Percentiles rank a stretch among this genome's conserved stretches.
These are phyloP conservation scores for Pogostemon cablin DNA, from an alignment of 257 asterid species.

Conservation along the genomic window DNA sequence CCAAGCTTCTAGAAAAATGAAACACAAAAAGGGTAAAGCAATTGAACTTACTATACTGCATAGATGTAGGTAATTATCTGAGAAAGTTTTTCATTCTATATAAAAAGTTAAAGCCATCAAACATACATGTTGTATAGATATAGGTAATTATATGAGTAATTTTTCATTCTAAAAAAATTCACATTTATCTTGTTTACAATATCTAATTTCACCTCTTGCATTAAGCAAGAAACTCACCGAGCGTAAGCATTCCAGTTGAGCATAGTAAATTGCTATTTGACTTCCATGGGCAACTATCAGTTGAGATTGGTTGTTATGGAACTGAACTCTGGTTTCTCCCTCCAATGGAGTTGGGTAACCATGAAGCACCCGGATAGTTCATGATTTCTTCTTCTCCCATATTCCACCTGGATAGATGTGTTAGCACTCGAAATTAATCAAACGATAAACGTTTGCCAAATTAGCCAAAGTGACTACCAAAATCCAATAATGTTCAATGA, in stretches of 20 bases:
- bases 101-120: no score
- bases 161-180: background rate
- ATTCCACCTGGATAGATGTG: constrained; percentile 44
- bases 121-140: background rate
- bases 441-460: no score
- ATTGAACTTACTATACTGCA: background rate
- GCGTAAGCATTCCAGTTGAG: constrained; percentile 82
- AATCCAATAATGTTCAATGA: no score
- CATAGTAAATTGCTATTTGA: constrained; percentile 75
- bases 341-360: constrained; percentile 61
- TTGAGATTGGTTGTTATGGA: constrained; percentile 85
- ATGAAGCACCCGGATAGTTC: constrained; percentile 73
- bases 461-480: no score
- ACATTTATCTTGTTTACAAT: background rate
- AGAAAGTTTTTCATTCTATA: no score
- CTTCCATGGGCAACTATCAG: constrained; percentile 81
- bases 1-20: no score
- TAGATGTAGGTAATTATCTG: no score
- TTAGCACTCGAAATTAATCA: no score
- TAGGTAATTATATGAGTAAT: background rate
- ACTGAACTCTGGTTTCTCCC: constrained; percentile 90
- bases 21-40: background rate
- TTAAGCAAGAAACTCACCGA: constrained; percentile 54
- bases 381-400: constrained; percentile 91
- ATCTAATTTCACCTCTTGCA: background rate